Percentiles rank a stretch among this genome's conserved stretches.
phyloP scores from a whole-genome alignment of 768 basidiomycete genomes.

The Terana coerulea region DNA sequence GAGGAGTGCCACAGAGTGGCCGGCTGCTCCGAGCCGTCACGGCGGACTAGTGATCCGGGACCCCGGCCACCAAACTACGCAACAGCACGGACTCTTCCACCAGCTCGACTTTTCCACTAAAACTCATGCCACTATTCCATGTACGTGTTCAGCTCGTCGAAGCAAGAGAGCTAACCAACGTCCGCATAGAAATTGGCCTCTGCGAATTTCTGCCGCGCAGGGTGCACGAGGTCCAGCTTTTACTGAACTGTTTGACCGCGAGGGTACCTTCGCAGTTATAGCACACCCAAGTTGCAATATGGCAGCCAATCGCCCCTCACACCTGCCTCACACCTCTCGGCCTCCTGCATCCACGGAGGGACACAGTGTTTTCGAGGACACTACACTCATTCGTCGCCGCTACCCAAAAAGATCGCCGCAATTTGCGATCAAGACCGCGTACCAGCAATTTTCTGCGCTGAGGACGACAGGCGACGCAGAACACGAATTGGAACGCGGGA shows the following conservation, averaged over 20 bases:
- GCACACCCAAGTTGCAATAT: constrained; percentile 7
- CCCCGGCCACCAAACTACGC: neutral
- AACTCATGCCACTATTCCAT: neutral
- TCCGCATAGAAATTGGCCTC: neutral
- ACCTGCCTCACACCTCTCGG: constrained; percentile 4
- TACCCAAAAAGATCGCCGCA: no score
- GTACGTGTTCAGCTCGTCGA: neutral
- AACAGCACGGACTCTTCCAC: neutral
- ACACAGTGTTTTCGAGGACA: neutral
- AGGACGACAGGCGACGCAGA: neutral
- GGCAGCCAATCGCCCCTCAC: neutral
- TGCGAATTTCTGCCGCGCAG: neutral
- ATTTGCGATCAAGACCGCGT: no score
- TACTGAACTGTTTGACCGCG: constrained; percentile 3
- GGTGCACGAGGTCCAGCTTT: constrained; percentile 1
- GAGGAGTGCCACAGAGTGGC: neutral
- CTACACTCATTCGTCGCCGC: no score
- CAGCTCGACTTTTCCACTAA: neutral
- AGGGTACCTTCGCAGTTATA: constrained; percentile 17
- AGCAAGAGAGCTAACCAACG: neutral
- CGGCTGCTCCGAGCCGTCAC: neutral
- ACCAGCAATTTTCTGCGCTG: constrained; percentile 5
- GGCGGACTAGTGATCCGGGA: neutral
- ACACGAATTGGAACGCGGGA: no score
- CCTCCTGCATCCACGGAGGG: neutral